phyloP scores from a whole-genome alignment of 805 yeast species.

The Candida saitoana region DNA sequence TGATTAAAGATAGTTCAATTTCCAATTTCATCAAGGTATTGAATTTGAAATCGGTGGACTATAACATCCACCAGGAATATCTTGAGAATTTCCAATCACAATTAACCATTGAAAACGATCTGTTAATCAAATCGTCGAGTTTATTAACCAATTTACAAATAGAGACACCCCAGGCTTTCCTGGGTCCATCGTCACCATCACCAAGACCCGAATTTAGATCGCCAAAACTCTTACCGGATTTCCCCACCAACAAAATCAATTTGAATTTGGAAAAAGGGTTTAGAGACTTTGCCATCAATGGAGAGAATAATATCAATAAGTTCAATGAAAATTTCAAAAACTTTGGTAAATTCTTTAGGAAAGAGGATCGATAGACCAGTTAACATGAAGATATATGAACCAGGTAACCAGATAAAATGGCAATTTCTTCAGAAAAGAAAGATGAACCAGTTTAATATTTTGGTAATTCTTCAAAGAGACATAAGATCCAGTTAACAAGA shows the following conservation, averaged over 20 bases:
- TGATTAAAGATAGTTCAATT: constrained; percentile 61
- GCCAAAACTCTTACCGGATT: constrained; percentile 22
- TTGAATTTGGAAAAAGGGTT: constrained; percentile 41
- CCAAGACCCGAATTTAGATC: constrained; percentile 18
- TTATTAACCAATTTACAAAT: constrained; percentile 31
- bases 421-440: too few relatives aligned
- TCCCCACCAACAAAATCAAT: constrained; percentile 31
- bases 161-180: constrained; percentile 8
- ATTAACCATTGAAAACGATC: constrained; percentile 21
- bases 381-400: too few relatives aligned
- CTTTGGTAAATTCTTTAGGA: constrained; percentile 52
- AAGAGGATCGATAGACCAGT: too few relatives aligned
- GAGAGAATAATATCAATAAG: constrained; percentile 60
- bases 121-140: constrained; percentile 24
- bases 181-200: constrained; percentile 7
- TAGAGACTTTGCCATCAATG: constrained; percentile 42
- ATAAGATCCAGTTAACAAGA: too few relatives aligned
- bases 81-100: constrained; percentile 36
- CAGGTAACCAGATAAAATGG: too few relatives aligned
- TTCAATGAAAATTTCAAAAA: constrained; percentile 62
- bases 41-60: constrained; percentile 53
- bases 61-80: constrained; percentile 24
- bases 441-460: too few relatives aligned
- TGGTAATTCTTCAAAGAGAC: too few relatives aligned
- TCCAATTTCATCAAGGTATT: constrained; percentile 63